A percentile compares a stretch with the other conserved stretches of the same genome.
Conservation (phyloP, 83 land plant species). For the Picea engelmannii region DNA sequence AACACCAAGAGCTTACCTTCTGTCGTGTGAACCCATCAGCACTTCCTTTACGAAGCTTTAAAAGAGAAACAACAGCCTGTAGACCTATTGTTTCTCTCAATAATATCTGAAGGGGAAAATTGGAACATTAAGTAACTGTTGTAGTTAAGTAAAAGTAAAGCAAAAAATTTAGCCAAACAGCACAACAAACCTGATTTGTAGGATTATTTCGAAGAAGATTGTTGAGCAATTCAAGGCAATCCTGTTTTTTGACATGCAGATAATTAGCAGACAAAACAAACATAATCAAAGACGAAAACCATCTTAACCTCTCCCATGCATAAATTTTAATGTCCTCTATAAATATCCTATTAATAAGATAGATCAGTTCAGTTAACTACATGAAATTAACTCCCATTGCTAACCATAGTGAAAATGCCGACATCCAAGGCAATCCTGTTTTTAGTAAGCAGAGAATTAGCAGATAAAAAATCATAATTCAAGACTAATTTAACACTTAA, state of each 20-base stretch:
- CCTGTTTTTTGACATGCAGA: constrained; percentile 49
- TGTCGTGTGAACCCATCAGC: constrained; percentile 85
- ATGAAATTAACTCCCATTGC: not conserved
- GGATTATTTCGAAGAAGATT: constrained; percentile 87
- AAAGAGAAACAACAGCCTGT: constrained; percentile 71
- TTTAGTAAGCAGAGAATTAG: no score
- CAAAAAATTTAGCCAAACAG: not conserved
- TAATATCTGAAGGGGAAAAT: constrained; percentile 47
- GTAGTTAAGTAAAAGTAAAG: not conserved
- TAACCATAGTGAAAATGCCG: not conserved
- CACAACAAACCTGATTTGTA: constrained; percentile 86
- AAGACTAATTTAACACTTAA: no score
- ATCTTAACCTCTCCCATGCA: not conserved
- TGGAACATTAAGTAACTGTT: not conserved
- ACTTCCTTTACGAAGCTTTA: constrained; percentile 80
- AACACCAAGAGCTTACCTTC: constrained; percentile 64
- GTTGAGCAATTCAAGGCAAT: constrained; percentile 95
- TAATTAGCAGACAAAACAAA: not conserved
- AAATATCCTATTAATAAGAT: not conserved
- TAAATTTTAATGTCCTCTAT: not conserved
- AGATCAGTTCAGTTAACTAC: not conserved
- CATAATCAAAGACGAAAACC: not conserved
- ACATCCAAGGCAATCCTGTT: no score
- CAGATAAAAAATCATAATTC: no score
- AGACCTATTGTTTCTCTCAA: constrained; percentile 90